Base-by-base conservation (phyloP, 495 filamentous ascomycete species). In the Trichoderma reesei region DNA sequence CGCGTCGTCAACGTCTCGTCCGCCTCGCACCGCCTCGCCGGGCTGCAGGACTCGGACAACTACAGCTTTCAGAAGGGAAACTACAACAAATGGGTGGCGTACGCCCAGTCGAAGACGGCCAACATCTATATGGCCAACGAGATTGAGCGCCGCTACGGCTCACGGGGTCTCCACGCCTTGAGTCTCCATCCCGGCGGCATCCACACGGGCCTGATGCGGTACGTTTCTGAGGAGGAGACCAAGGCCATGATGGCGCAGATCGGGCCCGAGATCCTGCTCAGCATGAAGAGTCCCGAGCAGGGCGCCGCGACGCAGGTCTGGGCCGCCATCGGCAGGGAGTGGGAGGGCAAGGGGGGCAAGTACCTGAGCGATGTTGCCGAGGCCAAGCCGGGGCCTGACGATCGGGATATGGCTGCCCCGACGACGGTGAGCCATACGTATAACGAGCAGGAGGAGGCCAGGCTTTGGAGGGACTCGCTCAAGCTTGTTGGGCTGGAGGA, bases 71-170 rank as follows among this genome's bases (percentile, higher is more conserved):
- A 68, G 37, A 70, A 68, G 34, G 69, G 63, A 36, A 70, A 70
- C 5, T 82, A 81, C 68, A 73, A 70, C 62, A 72, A 72, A n/a
- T 80, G 74, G 66, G 68, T 63, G 3, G 72, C 78, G 10, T 87
- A 88, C 69, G 82, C 79, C 14, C 80, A 83, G 54, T 77, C 78
- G 6, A 87, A 88, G 72, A 79, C 75, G 14, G 83, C 83, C 11
- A 85, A 83, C 70, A 78, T 86, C 60, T 74, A 87, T n/a, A 85
- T 79, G 63, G 70, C 83, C 5, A 70, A 80, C 1, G 80, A 75
- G 33, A 75, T 88, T 1, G 74, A 79, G 46, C 65, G 67, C 36
- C 81, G 77, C 16, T 69, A 83, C 8, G 67, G 65, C 5, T 16
- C 64, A 7, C 66, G 68, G 16, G 74, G 73, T 14, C 37, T 74